Evolutionary conservation across 768 basidiomycete genomes (phyloP).

Genomic region (Leccinellum luteum): DNA sequence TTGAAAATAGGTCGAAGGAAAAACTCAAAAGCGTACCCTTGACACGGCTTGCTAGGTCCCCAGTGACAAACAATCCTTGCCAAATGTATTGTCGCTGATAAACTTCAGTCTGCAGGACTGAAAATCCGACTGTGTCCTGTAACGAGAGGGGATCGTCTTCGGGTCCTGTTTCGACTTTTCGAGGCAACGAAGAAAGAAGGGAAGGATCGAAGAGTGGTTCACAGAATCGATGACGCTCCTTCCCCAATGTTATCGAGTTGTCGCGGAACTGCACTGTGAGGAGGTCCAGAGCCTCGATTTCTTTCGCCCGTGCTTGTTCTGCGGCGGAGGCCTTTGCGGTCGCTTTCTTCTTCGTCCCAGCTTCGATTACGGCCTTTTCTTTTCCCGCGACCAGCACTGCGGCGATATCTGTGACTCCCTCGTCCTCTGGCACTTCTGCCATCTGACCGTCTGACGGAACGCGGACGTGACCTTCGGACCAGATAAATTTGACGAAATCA

Average conservation of each 20-base stretch:
- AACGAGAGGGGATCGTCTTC: slow-evolving; percentile 40
- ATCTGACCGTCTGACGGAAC: slow-evolving; percentile 76
- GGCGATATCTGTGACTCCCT: slow-evolving; percentile 87
- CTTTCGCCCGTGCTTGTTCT: slow-evolving; percentile 75
- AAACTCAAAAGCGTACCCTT: slow-evolving; percentile 50
- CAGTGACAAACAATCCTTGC: slow-evolving; percentile 79
- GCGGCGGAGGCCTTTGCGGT: slow-evolving; percentile 72
- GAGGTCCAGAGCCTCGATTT: slow-evolving; percentile 85
- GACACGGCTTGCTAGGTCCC: slow-evolving; percentile 67
- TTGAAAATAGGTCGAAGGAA: background rate
- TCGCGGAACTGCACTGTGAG: slow-evolving; percentile 71
- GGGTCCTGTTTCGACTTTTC: slow-evolving; percentile 23
- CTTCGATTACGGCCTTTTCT: slow-evolving; percentile 85
- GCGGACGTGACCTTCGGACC: slow-evolving; percentile 63
- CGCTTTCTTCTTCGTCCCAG: slow-evolving; percentile 74
- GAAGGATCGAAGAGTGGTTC: slow-evolving; percentile 83
- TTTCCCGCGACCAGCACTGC: slow-evolving; percentile 89
- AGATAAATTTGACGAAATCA: slow-evolving; percentile 63
- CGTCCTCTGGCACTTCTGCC: slow-evolving; percentile 62
- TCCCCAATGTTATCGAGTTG: slow-evolving; percentile 71
- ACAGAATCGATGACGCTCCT: slow-evolving; percentile 87
- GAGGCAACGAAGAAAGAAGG: slow-evolving; percentile 43
- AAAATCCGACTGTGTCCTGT: slow-evolving; percentile 65
- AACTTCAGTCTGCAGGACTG: slow-evolving; percentile 59
- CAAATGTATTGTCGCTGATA: slow-evolving; percentile 71